A percentile compares a stretch with the other conserved stretches of the same genome.
These are phyloP conservation scores for Neurospora sp. DNA, from an alignment of 495 filamentous ascomycete species.

Conservation along the genomic window DNA sequence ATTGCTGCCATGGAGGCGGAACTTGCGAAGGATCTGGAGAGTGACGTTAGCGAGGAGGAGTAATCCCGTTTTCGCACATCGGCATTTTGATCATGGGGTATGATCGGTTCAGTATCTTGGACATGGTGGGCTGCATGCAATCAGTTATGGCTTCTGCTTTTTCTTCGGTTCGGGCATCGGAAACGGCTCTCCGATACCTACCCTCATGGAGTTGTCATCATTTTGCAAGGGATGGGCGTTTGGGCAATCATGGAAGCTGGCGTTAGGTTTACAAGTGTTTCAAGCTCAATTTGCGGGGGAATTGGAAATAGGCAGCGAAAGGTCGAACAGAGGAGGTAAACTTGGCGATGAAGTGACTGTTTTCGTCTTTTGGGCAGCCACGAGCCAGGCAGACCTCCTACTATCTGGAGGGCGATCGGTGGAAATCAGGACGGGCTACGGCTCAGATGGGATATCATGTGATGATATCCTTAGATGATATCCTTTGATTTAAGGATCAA, in stretches of 20 bases:
- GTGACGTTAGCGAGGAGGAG: conserved; percentile 25
- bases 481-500: neutral
- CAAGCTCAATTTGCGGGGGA: neutral
- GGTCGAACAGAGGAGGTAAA: neutral
- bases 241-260: neutral
- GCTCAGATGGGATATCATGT: neutral
- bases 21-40: conserved; percentile 15
- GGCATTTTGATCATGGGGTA: neutral
- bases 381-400: neutral
- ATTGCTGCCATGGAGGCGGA: conserved; percentile 34
- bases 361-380: neutral
- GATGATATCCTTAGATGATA: neutral
- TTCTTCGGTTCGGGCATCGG: neutral
- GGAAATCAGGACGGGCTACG: neutral
- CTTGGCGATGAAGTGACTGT: neutral
- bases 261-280: neutral
- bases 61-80: neutral
- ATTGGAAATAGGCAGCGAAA: neutral
- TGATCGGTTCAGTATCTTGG: neutral
- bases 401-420: neutral
- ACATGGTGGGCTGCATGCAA: neutral
- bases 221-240: neutral
- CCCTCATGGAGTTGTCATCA: neutral
- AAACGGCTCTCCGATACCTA: neutral
- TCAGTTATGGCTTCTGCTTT: neutral